Evolutionary conservation across 1,284 basidiomycete genomes (phyloP).

Genomic region (Trametes sp.): DNA sequence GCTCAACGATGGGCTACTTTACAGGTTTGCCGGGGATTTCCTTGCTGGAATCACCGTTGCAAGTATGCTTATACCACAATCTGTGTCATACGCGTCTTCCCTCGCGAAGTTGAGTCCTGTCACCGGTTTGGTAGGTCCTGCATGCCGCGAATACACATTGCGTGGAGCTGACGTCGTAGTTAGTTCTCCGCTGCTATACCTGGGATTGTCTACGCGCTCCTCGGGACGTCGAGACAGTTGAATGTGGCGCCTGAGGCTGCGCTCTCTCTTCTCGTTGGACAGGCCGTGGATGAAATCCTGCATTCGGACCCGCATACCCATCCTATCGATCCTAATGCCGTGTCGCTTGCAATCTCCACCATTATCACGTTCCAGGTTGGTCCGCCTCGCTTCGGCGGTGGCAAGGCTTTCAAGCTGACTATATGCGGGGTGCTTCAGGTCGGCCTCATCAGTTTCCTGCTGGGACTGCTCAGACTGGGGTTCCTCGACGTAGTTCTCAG

Average conservation of each 20-base stretch:
- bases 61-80: constrained; percentile 91
- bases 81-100: constrained; percentile 90
- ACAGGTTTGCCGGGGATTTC: constrained; percentile 81
- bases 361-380: constrained; percentile 85
- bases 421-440: constrained; percentile 52
- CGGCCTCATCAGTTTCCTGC: constrained; percentile 86
- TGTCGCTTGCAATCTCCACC: constrained; percentile 73
- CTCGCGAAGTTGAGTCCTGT: constrained; percentile 85
- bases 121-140: constrained; percentile 78
- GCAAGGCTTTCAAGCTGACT: not conserved
- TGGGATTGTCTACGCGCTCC: constrained; percentile 82
- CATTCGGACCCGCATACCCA: constrained; percentile 66
- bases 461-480: constrained; percentile 90
- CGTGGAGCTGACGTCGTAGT: no score
- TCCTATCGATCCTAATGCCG: constrained; percentile 57
- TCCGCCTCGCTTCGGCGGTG: not conserved
- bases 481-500: constrained; percentile 97
- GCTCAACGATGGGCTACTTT: constrained; percentile 13
- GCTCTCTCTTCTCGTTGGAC: constrained; percentile 87
- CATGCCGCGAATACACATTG: no score
- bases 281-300: constrained; percentile 77
- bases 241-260: constrained; percentile 93
- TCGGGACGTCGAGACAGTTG: constrained; percentile 85
- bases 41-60: constrained; percentile 89
- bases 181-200: constrained; percentile 85